A percentile compares a stretch with the other conserved stretches of the same genome.
phyloP scores from a whole-genome alignment of 139 green algal species.

The Tetradesmus lagerheimii region DNA sequence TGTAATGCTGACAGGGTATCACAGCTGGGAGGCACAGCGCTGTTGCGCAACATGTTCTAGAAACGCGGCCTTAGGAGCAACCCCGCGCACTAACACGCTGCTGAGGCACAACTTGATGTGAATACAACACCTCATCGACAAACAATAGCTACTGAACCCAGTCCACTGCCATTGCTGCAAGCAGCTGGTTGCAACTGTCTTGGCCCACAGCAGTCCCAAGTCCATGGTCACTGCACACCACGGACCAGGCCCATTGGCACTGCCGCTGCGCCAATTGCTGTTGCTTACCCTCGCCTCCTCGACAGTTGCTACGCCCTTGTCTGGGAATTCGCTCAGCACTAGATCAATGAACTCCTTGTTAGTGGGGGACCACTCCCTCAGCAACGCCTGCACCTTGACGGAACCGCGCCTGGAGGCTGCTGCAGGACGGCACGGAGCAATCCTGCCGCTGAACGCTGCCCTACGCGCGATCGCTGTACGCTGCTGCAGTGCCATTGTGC shows the following conservation, averaged over 20 bases:
- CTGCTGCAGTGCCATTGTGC: slow-evolving; percentile 36
- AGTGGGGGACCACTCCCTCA: slow-evolving; percentile 59
- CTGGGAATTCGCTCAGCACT: slow-evolving; percentile 71
- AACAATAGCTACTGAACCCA: not conserved
- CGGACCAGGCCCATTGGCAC: not conserved
- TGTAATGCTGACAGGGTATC: too few species aligned
- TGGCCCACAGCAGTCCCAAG: not conserved
- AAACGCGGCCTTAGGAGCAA: not conserved
- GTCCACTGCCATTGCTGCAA: not conserved
- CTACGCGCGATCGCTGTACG: not conserved
- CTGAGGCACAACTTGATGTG: not conserved
- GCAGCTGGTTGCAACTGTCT: not conserved
- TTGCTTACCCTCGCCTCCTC: slow-evolving; percentile 77
- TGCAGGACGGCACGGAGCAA: not conserved
- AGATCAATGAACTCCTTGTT: slow-evolving; percentile 71
- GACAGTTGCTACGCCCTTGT: slow-evolving; percentile 74
- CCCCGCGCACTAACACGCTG: not conserved
- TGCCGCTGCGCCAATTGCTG: not conserved
- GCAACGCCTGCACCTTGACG: slow-evolving; percentile 45
- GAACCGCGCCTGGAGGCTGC: not conserved
- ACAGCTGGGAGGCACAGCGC: too few species aligned
- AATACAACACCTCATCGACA: not conserved
- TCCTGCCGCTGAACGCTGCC: not conserved
- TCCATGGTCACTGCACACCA: not conserved
- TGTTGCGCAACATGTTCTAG: not conserved